Evolutionary conservation across 495 filamentous ascomycete genomes (phyloP).

Genomic region (Aspergillus bridgeri): DNA sequence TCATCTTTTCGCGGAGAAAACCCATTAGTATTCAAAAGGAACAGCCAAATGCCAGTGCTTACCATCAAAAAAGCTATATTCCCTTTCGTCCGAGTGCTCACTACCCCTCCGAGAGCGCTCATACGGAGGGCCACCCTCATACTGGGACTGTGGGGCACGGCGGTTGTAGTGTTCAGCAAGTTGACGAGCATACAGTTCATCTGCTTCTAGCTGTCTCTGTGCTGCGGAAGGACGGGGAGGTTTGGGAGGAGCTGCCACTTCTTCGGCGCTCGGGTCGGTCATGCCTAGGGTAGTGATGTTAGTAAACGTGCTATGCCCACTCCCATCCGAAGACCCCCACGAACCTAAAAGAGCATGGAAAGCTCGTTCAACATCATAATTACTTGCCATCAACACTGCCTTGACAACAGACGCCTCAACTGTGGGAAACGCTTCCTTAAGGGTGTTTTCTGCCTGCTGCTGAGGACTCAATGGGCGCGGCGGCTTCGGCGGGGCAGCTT

Average conservation of each 20-base stretch:
- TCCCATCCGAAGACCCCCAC: slow-evolving; percentile 18
- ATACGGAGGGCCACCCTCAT: slow-evolving; percentile 42
- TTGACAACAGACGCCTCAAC: slow-evolving; percentile 81
- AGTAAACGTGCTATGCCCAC: slow-evolving; percentile 8
- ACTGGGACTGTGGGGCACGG: slow-evolving; percentile 34
- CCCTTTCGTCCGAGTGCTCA: slow-evolving; percentile 54
- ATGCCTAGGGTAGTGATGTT: slow-evolving; percentile 56
- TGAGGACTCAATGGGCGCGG: slow-evolving; percentile 78
- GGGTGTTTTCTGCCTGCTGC: slow-evolving; percentile 79
- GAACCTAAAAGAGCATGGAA: slow-evolving; percentile 91
- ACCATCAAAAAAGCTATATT: slow-evolving; percentile 89
- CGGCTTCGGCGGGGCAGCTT: slow-evolving; percentile 73
- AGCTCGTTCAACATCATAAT: slow-evolving; percentile 84
- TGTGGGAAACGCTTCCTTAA: slow-evolving; percentile 89
- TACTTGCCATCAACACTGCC: slow-evolving; percentile 82
- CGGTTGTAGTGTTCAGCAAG: slow-evolving; percentile 84
- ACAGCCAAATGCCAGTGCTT: not conserved
- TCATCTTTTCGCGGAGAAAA: slow-evolving; percentile 56
- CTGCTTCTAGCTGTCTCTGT: slow-evolving; percentile 77
- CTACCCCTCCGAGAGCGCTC: slow-evolving; percentile 28
- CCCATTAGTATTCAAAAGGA: not conserved
- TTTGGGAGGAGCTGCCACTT: slow-evolving; percentile 60
- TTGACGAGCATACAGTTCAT: slow-evolving; percentile 91
- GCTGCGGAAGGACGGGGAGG: slow-evolving; percentile 71
- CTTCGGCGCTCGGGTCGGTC: slow-evolving; percentile 85